Percentiles rank a stretch among this genome's conserved stretches.
phyloP scores from a whole-genome alignment of 495 filamentous ascomycete species.

The Hypoxylon cercidicola region DNA sequence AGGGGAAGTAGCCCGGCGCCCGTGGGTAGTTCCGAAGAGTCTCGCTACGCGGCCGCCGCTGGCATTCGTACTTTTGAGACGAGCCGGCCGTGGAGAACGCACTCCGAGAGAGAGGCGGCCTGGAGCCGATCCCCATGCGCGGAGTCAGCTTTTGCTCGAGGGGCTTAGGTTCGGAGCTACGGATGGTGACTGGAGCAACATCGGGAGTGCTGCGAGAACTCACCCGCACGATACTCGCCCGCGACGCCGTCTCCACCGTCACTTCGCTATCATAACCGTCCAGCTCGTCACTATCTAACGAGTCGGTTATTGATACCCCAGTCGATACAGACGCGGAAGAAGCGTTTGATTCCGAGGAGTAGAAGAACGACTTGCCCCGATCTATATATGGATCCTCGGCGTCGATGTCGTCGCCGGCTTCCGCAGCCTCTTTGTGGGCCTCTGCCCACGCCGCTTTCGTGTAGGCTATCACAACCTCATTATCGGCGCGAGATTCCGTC shows the following conservation, averaged over 20 bases:
- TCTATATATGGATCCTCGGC: not conserved
- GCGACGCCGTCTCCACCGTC: not conserved
- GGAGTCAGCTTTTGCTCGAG: constrained; percentile 18
- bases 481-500: too few species aligned
- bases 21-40: constrained; percentile 17
- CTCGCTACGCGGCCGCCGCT: not conserved
- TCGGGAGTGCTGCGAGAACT: not conserved
- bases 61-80: not conserved
- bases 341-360: not conserved
- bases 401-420: too few species aligned
- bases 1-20: constrained; percentile 39
- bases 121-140: constrained; percentile 40
- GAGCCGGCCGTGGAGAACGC: constrained; percentile 26
- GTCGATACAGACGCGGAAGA: not conserved
- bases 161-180: not conserved
- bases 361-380: not conserved
- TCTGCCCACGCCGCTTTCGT: too few species aligned
- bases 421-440: too few species aligned
- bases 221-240: not conserved
- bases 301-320: not conserved
- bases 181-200: not conserved
- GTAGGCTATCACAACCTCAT: too few species aligned
- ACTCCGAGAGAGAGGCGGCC: constrained; percentile 41
- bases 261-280: constrained; percentile 22
- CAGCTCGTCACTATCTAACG: constrained; percentile 21